Evolutionary conservation across 2,329 filamentous ascomycete genomes (phyloP).

Genomic region (Scedosporium apiospermum): DNA sequence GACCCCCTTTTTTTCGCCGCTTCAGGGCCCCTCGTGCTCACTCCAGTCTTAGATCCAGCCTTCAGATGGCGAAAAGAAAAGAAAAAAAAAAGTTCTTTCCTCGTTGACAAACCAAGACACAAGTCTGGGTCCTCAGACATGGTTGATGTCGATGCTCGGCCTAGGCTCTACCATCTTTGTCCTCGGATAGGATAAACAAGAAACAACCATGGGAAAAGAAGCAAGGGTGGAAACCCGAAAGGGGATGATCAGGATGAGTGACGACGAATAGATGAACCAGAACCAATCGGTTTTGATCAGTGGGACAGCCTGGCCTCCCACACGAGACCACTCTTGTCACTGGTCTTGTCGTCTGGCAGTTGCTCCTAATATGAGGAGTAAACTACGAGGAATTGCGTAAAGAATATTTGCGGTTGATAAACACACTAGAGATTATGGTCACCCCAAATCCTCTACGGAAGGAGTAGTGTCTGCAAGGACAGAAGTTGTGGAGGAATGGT

Average conservation of each 20-base stretch:
- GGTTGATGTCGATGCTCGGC: background rate
- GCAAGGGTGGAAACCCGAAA: background rate
- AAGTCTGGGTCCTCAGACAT: background rate
- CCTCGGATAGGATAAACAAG: background rate
- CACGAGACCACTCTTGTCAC: background rate
- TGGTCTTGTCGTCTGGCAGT: background rate
- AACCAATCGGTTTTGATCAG: background rate
- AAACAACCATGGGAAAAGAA: background rate
- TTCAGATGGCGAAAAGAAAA: background rate
- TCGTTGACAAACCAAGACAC: background rate
- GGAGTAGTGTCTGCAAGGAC: no score
- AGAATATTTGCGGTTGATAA: no score
- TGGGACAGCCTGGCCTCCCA: background rate
- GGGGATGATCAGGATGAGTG: background rate
- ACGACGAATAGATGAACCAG: background rate
- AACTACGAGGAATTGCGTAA: no score
- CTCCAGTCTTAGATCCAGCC: no score
- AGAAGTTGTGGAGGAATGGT: no score
- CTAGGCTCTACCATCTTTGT: background rate
- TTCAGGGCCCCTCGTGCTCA: background rate
- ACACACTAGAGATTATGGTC: no score
- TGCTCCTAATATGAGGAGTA: no score
- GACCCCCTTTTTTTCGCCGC: background rate
- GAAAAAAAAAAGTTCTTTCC: background rate
- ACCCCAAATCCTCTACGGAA: no score